phyloP scores from a whole-genome alignment of 768 basidiomycete genomes.

The Serendipita sp. region DNA sequence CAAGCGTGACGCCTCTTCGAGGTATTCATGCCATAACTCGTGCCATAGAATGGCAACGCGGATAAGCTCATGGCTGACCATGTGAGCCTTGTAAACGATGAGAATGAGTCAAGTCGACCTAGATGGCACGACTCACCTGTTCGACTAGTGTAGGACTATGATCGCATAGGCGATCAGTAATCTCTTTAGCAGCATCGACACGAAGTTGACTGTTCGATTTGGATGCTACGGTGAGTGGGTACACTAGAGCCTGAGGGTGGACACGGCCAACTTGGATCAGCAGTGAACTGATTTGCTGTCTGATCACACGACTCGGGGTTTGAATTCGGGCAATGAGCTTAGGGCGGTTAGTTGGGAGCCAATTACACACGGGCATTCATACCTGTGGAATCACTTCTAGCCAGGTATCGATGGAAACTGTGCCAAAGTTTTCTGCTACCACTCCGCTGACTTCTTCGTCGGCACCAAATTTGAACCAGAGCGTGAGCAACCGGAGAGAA shows the following conservation, averaged over 20 bases:
- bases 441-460: slow-evolving; percentile 26
- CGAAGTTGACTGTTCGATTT: slow-evolving; percentile 3
- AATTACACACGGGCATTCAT: neutral
- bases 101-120: neutral
- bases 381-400: slow-evolving; percentile 37
- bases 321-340: slow-evolving; percentile 10
- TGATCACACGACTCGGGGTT: slow-evolving; percentile 7
- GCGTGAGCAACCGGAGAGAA: slow-evolving; percentile 30
- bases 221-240: slow-evolving; percentile 8
- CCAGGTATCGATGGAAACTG: slow-evolving; percentile 34
- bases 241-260: slow-evolving; percentile 9
- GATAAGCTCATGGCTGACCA: slow-evolving; percentile 33
- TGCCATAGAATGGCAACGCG: slow-evolving; percentile 37
- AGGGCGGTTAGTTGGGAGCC: neutral
- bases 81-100: slow-evolving; percentile 19
- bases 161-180: slow-evolving; percentile 5
- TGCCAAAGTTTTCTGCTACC: slow-evolving; percentile 27
- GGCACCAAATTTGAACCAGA: slow-evolving; percentile 37
- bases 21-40: slow-evolving; percentile 34
- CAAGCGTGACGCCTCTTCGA: slow-evolving; percentile 33
- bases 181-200: neutral
- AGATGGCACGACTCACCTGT: neutral
- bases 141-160: slow-evolving; percentile 5
- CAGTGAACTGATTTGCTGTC: slow-evolving; percentile 7
- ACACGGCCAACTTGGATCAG: slow-evolving; percentile 2